Evolutionary conservation across 2,329 filamentous ascomycete genomes (phyloP), one percentile per base, ranked within the genome.

Genomic region (Phaeosphaeriaceae sp.): DNA sequence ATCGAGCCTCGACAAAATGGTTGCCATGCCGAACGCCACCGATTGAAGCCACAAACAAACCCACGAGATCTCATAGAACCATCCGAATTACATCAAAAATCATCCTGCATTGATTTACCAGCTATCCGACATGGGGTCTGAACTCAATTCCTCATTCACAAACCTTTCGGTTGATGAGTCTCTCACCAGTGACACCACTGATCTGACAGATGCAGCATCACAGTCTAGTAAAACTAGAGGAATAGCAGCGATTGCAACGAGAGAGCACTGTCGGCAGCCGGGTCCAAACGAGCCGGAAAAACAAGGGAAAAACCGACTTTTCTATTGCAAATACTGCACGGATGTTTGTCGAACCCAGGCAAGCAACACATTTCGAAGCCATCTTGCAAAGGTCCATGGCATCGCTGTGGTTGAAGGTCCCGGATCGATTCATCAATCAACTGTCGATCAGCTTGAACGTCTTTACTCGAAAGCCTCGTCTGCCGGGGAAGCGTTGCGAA

Each of bases 121-220:
- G 21, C 21, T 23, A 23, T 23, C 39, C 13, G 23, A 33, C 23
- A 42, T 42, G 23, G 39, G n/a, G 23, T 29, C 23, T 33, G 23
- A 42, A 42, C 39, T 42, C 23, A 42, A 42, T 42, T 42, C 21
- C 23, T 42, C 23, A 30, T 42, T 42, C 16, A 42, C 23, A 42
- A 42, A 29, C 39, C 39, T 42, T 42, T 42, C 23, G 15, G 39
- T 42, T 42, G 23, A 42, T 29, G 23, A 42, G 23, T 42, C 39
- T 30, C 39, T 42, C 6, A 42, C 39, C 23, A 39, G 36, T 39
- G 17, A 39, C 17, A 39, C 36, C 17, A 39, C 36, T 39, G 17
- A 39, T 39, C 36, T 39, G 17, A 42, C 23, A 29, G 39, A 42
- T 29, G 16, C 16, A 42, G 28, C 23, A 42, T 29, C 13, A 42